phyloP scores from a whole-genome alignment of 1,284 basidiomycete species.

The Tilletia indica region DNA sequence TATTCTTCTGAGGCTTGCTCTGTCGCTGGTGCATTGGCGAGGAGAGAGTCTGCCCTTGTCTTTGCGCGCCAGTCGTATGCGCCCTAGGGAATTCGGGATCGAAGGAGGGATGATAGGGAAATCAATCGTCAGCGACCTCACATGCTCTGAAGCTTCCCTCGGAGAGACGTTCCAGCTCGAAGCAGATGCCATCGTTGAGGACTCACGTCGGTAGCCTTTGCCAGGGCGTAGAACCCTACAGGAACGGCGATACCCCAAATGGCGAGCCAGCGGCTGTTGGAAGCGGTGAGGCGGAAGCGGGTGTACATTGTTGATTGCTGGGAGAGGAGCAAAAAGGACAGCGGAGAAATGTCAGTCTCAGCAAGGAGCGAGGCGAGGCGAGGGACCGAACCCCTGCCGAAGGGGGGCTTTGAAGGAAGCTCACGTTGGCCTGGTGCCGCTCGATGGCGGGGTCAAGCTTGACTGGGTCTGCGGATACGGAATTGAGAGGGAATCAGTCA shows the following conservation, averaged over 20 bases:
- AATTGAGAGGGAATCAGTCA: not conserved
- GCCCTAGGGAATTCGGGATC: not conserved
- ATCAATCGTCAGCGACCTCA: no score
- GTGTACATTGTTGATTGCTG: constrained; percentile 53
- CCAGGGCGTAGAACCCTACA: constrained; percentile 34
- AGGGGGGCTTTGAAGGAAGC: not conserved
- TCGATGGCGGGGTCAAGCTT: constrained; percentile 52
- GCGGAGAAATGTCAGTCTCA: not conserved
- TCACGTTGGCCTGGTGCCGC: constrained; percentile 49
- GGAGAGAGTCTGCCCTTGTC: constrained; percentile 13
- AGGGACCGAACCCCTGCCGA: no score
- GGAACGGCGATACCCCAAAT: constrained; percentile 44
- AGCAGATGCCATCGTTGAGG: not conserved
- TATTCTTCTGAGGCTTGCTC: constrained; percentile 6
- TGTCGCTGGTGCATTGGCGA: not conserved
- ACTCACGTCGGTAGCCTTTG: constrained; percentile 44
- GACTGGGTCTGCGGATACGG: constrained; percentile 36
- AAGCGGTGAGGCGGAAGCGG: constrained; percentile 44
- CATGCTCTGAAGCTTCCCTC: no score
- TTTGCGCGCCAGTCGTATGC: constrained; percentile 4
- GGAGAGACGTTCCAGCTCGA: no score
- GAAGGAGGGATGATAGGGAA: not conserved
- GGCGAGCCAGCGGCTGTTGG: constrained; percentile 34
- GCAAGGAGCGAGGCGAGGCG: not conserved
- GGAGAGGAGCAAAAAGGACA: not conserved